Evolutionary conservation across 2,329 filamentous ascomycete species (phyloP).

Genomic region (Penicillium sp.): DNA sequence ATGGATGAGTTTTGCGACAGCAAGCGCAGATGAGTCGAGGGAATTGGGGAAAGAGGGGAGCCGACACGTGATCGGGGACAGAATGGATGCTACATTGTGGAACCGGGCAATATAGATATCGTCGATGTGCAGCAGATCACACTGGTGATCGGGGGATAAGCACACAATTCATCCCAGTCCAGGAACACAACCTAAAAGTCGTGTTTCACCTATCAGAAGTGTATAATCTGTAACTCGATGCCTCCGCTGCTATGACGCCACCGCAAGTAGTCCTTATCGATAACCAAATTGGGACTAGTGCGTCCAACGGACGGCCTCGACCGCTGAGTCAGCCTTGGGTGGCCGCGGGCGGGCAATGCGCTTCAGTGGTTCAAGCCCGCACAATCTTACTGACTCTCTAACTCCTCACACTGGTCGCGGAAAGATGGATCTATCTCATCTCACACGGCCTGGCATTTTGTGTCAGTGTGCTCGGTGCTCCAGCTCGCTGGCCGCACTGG

Average conservation of each 20-base stretch:
- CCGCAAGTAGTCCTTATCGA: constrained; percentile 21
- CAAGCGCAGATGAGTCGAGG: background rate
- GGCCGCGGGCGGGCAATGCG: background rate
- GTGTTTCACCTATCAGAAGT: background rate
- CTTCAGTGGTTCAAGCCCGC: constrained; percentile 18
- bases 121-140: background rate
- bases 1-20: constrained; percentile 9
- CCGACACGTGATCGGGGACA: constrained; percentile 7
- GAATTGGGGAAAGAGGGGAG: constrained; percentile 11
- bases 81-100: background rate
- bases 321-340: constrained; percentile 32
- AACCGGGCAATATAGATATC: background rate
- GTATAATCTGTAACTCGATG: background rate
- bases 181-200: background rate
- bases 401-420: constrained; percentile 8
- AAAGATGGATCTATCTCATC: constrained; percentile 37
- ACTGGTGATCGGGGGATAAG: background rate
- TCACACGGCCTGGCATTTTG: constrained; percentile 40
- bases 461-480: constrained; percentile 41
- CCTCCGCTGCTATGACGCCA: background rate
- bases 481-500: constrained; percentile 43
- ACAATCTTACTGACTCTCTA: constrained; percentile 15
- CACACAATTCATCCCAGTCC: background rate
- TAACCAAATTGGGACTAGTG: constrained; percentile 22
- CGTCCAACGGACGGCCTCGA: constrained; percentile 16